A percentile compares a stretch with the other conserved stretches of the same genome.
Evolutionary conservation across 2,329 filamentous ascomycete genomes (phyloP).

Genomic region (Neopestalotiopsis rosae): DNA sequence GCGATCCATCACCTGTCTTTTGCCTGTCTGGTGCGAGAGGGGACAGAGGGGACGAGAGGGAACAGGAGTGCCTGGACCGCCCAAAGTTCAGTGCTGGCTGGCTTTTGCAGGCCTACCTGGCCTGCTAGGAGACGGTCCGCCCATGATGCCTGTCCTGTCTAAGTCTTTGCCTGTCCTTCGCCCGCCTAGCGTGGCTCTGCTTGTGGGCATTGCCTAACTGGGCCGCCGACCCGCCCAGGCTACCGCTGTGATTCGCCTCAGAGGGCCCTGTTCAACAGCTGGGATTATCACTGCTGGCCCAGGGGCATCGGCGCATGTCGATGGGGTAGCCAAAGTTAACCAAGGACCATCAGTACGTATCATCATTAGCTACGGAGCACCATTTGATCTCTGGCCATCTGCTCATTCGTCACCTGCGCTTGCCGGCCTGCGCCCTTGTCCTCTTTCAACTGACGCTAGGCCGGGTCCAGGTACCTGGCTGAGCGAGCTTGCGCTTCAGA

Average conservation of each 20-base stretch:
- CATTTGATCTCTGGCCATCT: constrained; percentile 9
- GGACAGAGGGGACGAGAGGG: no score
- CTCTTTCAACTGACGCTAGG: background rate
- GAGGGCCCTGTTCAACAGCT: background rate
- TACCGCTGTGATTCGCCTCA: constrained; percentile 4
- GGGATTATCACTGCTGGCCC: background rate
- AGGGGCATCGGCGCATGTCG: background rate
- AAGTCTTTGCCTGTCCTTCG: no score
- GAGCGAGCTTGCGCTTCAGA: background rate
- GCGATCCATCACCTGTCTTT: background rate
- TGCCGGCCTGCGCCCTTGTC: constrained; percentile 12
- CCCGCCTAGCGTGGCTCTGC: constrained; percentile 4
- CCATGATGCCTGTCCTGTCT: background rate
- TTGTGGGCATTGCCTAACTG: constrained; percentile 14
- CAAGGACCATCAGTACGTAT: background rate
- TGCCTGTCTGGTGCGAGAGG: background rate
- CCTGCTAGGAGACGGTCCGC: constrained; percentile 1
- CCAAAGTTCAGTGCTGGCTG: background rate
- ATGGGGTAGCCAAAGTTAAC: background rate
- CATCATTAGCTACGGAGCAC: background rate
- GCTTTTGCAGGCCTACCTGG: background rate
- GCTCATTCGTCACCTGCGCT: constrained; percentile 10
- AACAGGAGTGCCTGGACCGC: background rate
- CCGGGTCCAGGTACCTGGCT: background rate
- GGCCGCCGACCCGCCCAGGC: constrained; percentile 7